phyloP scores from a whole-genome alignment of 768 basidiomycete species.

The Pleurotus ostreatus region DNA sequence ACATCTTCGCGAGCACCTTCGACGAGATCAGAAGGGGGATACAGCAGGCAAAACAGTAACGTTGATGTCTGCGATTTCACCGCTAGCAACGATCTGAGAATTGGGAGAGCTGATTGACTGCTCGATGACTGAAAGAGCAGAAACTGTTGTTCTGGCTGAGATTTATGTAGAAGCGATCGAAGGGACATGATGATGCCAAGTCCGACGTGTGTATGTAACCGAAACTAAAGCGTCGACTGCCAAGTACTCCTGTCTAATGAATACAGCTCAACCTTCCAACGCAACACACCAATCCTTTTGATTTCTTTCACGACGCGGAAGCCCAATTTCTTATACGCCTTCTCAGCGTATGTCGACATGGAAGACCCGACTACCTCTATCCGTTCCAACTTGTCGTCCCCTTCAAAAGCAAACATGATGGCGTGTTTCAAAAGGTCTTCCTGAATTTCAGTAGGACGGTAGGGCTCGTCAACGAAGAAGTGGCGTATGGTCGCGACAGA shows the following conservation, averaged over 20 bases:
- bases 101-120: slow-evolving; percentile 31
- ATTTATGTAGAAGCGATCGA: slow-evolving; percentile 4
- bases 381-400: slow-evolving; percentile 33
- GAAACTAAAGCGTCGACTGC: slow-evolving; percentile 26
- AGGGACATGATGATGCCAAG: background rate
- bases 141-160: slow-evolving; percentile 2
- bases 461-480: slow-evolving; percentile 67
- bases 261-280: slow-evolving; percentile 50
- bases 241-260: slow-evolving; percentile 43
- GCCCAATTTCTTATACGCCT: slow-evolving; percentile 39
- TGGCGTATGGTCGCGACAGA: slow-evolving; percentile 65
- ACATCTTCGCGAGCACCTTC: slow-evolving; percentile 21
- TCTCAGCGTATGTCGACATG: slow-evolving; percentile 46
- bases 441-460: slow-evolving; percentile 53
- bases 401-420: slow-evolving; percentile 50
- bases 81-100: slow-evolving; percentile 45
- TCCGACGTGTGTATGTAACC: background rate
- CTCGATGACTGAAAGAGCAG: slow-evolving; percentile 11
- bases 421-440: slow-evolving; percentile 64
- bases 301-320: slow-evolving; percentile 44
- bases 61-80: slow-evolving; percentile 16
- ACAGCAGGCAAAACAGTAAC: slow-evolving; percentile 54
- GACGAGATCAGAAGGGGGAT: slow-evolving; percentile 43
- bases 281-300: slow-evolving; percentile 47
- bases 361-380: slow-evolving; percentile 47